Percentiles rank a stretch among this genome's conserved stretches.
phyloP scores from a whole-genome alignment of 2,329 filamentous ascomycete genomes.

The Rachicladosporium sp. region DNA sequence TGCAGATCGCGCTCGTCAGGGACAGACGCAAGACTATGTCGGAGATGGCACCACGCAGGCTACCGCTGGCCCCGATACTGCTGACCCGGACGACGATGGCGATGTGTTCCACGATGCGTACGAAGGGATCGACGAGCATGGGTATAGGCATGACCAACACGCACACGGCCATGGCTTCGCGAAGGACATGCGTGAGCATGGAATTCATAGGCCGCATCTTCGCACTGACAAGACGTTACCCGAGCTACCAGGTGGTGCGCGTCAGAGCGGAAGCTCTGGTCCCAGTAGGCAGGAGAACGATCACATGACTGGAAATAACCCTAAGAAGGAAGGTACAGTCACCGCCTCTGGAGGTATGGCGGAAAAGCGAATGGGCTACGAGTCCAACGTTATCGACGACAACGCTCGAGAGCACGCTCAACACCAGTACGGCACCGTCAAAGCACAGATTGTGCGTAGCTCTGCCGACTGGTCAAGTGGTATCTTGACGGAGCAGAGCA shows the following conservation, averaged over 20 bases:
- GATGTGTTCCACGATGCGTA: slow-evolving; percentile 16
- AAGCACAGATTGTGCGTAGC: slow-evolving; percentile 77
- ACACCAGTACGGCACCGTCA: slow-evolving; percentile 48
- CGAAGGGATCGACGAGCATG: slow-evolving; percentile 20
- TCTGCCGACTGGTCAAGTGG: slow-evolving; percentile 91
- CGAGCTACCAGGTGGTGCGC: slow-evolving; percentile 2
- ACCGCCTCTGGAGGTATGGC: slow-evolving; percentile 21
- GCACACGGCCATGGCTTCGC: slow-evolving; percentile 15
- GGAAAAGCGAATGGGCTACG: slow-evolving; percentile 19
- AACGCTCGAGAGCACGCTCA: slow-evolving; percentile 1
- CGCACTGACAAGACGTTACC: slow-evolving; percentile 6
- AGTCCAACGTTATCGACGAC: slow-evolving; percentile 13
- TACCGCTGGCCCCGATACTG: slow-evolving; percentile 3
- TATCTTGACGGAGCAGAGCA: slow-evolving; percentile 71
- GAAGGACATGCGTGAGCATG: slow-evolving; percentile 14
- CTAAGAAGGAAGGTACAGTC: slow-evolving; percentile 19
- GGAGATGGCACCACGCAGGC: slow-evolving; percentile 3
- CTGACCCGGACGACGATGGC: slow-evolving; percentile 10
- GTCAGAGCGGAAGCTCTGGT: slow-evolving; percentile 3
- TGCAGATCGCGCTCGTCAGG: background rate
- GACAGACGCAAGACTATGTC: too few relatives aligned
- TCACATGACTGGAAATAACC: slow-evolving; percentile 22
- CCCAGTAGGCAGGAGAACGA: slow-evolving; percentile 18
- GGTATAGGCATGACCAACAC: slow-evolving; percentile 20
- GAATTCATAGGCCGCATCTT: slow-evolving; percentile 10